Conservation (phyloP, 495 filamentous ascomycete genomes). For the Aspergillus ellipticus region DNA sequence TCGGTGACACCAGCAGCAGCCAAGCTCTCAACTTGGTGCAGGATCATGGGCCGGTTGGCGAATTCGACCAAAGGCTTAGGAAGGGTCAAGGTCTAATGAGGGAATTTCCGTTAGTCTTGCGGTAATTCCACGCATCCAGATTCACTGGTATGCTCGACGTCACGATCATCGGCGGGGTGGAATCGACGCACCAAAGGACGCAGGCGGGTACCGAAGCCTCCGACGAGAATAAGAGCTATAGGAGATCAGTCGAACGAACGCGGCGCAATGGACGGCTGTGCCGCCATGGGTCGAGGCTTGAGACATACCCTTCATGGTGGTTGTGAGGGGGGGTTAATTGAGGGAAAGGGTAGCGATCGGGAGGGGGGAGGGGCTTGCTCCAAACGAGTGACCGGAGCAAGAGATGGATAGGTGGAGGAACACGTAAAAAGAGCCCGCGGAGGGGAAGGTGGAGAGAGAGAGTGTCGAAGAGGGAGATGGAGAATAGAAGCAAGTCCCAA, state of each 20-base stretch:
- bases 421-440: not conserved
- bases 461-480: not conserved
- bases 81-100: slow-evolving; percentile 80
- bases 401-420: slow-evolving; percentile 1
- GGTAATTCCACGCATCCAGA: not conserved
- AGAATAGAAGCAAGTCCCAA: not conserved
- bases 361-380: slow-evolving; percentile 16
- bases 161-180: slow-evolving; percentile 17
- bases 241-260: slow-evolving; percentile 12
- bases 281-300: not conserved
- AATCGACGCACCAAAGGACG: slow-evolving; percentile 78
- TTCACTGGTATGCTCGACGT: slow-evolving; percentile 4
- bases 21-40: slow-evolving; percentile 94
- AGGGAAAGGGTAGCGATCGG: slow-evolving; percentile 3
- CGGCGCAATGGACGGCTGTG: too few relatives aligned
- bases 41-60: slow-evolving; percentile 97
- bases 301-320: slow-evolving; percentile 22
- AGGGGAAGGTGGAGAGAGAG: not conserved
- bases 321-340: not conserved
- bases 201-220: slow-evolving; percentile 97
- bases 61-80: slow-evolving; percentile 98
- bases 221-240: slow-evolving; percentile 96
- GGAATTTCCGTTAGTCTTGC: not conserved
- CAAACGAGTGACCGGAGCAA: slow-evolving; percentile 11
- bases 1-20: slow-evolving; percentile 95